These are phyloP conservation scores for Ruellia speciosa DNA, from an alignment of 305 asterid genomes.

Conservation along the genomic window DNA sequence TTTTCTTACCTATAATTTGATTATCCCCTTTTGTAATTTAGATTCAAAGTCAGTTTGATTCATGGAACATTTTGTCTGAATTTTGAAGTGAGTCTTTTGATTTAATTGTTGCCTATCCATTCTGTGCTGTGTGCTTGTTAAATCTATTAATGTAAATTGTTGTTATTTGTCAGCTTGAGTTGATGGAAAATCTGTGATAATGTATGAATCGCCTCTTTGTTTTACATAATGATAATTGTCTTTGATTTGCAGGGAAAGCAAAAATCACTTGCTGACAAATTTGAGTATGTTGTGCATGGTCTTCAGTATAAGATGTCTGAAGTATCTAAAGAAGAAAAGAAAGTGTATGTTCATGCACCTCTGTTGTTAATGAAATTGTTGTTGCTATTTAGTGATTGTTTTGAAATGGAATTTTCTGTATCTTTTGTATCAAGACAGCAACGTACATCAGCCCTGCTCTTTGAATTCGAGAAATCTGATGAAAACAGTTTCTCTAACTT, in stretches of 20 bases:
- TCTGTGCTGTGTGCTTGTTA: background rate
- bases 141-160: background rate
- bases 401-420: background rate
- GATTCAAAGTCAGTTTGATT: background rate
- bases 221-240: constrained; percentile 7
- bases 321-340: constrained; percentile 47
- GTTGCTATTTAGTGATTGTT: background rate
- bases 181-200: background rate
- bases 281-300: constrained; percentile 88
- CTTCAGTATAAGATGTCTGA: constrained; percentile 73
- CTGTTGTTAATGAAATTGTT: background rate
- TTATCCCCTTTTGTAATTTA: background rate
- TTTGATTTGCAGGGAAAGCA: constrained; percentile 42
- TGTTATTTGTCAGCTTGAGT: background rate
- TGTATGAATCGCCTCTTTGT: background rate
- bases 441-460: background rate
- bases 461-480: too few relatives aligned
- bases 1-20: background rate
- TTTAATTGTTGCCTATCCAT: background rate
- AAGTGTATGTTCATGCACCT: constrained; percentile 6
- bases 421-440: background rate
- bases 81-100: background rate
- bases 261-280: constrained; percentile 78
- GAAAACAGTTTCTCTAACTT: too few relatives aligned
- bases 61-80: background rate